Conservation (phyloP, 495 filamentous ascomycete species). For the Penicillium parvum region DNA sequence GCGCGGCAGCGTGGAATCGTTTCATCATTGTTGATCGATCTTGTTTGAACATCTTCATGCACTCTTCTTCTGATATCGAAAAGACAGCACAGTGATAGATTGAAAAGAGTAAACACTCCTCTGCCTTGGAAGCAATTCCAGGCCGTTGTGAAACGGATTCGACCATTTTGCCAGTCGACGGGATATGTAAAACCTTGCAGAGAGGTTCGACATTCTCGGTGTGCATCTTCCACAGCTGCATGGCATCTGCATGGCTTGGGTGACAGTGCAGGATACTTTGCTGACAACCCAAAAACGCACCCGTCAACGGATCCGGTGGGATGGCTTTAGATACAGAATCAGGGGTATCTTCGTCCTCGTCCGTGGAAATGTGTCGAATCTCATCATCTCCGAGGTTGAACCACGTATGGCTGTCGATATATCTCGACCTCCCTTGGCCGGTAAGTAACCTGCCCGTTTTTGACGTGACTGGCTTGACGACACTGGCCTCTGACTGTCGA, state of each 20-base stretch:
- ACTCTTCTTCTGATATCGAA: conserved; percentile 32
- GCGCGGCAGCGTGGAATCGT: conserved; percentile 17
- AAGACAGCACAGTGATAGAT: conserved; percentile 40
- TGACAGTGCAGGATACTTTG: conserved; percentile 8
- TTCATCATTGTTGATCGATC: conserved; percentile 13
- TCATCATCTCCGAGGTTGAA: conserved; percentile 14
- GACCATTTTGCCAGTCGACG: conserved; percentile 42
- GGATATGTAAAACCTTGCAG: conserved; percentile 62
- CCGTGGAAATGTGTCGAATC: conserved; percentile 6
- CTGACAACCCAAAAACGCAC: background rate
- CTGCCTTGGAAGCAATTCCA: conserved; percentile 23
- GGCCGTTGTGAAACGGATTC: conserved; percentile 26
- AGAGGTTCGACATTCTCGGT: conserved; percentile 60
- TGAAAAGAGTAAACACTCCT: conserved; percentile 40
- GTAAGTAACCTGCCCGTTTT: conserved; percentile 9
- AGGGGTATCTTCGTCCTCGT: conserved; percentile 7
- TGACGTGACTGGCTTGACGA: background rate
- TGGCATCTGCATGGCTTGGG: conserved; percentile 14
- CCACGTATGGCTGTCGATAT: conserved; percentile 18
- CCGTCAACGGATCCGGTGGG: conserved; percentile 6
- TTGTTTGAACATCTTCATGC: conserved; percentile 9
- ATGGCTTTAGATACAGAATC: background rate
- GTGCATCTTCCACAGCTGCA: conserved; percentile 56
- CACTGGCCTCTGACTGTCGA: background rate
- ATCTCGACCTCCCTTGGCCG: conserved; percentile 14